Evolutionary conservation across 2,329 filamentous ascomycete species (phyloP), one percentile per base, ranked within the genome.

Genomic region (Huntiella moniliformis): DNA sequence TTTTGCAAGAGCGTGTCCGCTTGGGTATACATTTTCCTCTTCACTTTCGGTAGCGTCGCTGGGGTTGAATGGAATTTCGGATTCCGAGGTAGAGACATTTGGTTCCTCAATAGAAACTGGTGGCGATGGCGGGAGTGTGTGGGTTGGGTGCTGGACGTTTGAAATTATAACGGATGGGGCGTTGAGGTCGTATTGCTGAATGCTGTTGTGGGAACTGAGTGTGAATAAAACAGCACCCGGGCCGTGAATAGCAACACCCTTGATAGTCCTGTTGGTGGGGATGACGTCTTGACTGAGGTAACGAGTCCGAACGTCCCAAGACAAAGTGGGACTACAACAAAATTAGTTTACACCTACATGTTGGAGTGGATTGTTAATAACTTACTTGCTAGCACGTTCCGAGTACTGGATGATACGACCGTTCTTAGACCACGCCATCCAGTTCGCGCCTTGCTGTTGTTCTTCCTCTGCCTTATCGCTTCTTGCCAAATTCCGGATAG

Each of bases 371-470:
- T n/a, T 10, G 15, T 7, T n/a, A 38, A 13, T 15, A 46, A 74
- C 83, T 66, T 68, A 94, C 87, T 79, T 77, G 22, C 2, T 8
- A 2, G 22, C 22, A 28, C 8, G 6, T 62, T 95, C 85, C 4
- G 83, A 82, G 61, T 78, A 87, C 62, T 98, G 91, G 52, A 98
- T 77, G 53, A 98, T 86, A 53, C 87, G 81, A 35, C 91, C 91
- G 64, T 94, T 96, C 64, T 95, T 96, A 0, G 91, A 96, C 91
- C 91, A 98, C 15, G 78, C 82, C 68, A 95, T 87, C 91, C 91
- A 98, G 58, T 93, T 94, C 34, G 83, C 80, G 1, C 85, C 85
- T 2, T 75, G n/a, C 64, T 32, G 75, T 66, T 53, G 73, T 77
- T 36, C 38, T 15, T 32, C 40, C 8, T 42, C 40, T 1, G 13